Base-by-base conservation (phyloP, 139 green algal genomes). In the Chlorella vulgaris region DNA sequence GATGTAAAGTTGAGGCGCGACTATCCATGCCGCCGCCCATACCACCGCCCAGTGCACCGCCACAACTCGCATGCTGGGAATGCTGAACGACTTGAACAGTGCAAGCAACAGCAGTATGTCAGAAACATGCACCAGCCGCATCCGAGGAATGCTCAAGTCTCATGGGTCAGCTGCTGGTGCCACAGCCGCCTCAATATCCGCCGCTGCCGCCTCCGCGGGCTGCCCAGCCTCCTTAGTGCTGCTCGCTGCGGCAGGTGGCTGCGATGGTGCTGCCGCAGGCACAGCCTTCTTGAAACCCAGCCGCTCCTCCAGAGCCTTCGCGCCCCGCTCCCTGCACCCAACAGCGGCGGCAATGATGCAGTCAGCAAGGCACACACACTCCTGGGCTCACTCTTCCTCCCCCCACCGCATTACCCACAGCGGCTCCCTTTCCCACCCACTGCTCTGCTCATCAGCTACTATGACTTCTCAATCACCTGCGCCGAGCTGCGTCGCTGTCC, bases 301-400 rank as follows among this genome's bases (percentile, higher is more conserved):
- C 40, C 93, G 78, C 69, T 97, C 93, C 58, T 97, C 93, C 51
- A 97, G 75, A 0, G 93, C 93, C 55, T 91, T 92, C 0, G 87
- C 90, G 15, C 93, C 93, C 24, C 93, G 86, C 86, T 97, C 93
- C 81, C 93, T 96, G 85, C 60, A 53, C 35, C 2, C 7, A 0
- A 29, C 6, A 36, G 26, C 7, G 10, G 26, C 22, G 29, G 31
- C n/a, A 39, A 18, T 40, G 47, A 79, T 26, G 69, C 18, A 63
- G 28, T n/a, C n/a, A n/a, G n/a, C n/a, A n/a, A n/a, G n/a, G n/a
- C n/a, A 58, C 15, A 15, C 47, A 58, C 47, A 58, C 10, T 58
- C 47, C 47, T 15, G 15, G 47, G 47, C 47, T 24, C 47, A 58
- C 10, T 58, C 47, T 58, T 58, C 47, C 47, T 15, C 47, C 15